These are phyloP conservation scores for Fusarium neocosmosporiellum DNA, from an alignment of 2,329 filamentous ascomycete species.

Conservation along the genomic window DNA sequence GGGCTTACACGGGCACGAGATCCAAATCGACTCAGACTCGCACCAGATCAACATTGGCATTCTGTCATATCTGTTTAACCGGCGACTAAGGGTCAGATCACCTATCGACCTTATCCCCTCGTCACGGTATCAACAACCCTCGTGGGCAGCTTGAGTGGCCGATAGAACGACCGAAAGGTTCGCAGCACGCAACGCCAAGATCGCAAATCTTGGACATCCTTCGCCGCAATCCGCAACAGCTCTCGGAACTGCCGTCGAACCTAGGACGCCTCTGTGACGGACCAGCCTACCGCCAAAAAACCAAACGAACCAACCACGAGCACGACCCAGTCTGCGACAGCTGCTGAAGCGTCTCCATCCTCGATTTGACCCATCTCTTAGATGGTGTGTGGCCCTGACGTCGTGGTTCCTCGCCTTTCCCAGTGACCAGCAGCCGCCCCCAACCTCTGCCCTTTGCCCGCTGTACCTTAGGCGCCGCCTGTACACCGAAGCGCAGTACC, in stretches of 20 bases:
- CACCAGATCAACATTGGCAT: conserved; percentile 12
- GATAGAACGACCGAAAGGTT: conserved; percentile 11
- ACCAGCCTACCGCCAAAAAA: conserved; percentile 7
- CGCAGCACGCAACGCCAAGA: conserved; percentile 16
- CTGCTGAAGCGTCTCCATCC: conserved; percentile 32
- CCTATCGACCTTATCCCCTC: not conserved
- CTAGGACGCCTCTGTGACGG: conserved; percentile 22
- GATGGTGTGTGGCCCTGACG: conserved; percentile 42
- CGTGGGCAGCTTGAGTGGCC: conserved; percentile 14
- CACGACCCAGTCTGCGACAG: conserved; percentile 22
- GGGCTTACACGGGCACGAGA: conserved; percentile 35
- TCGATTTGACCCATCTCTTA: conserved; percentile 25
- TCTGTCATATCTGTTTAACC: conserved; percentile 18
- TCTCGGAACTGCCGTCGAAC: conserved; percentile 37
- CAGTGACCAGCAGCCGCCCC: conserved; percentile 38
- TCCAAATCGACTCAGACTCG: conserved; percentile 26
- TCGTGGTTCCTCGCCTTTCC: conserved; percentile 39
- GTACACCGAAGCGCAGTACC: conserved; percentile 42
- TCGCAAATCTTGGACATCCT: conserved; percentile 22
- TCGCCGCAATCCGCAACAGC: conserved; percentile 16
- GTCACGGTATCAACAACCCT: conserved; percentile 26
- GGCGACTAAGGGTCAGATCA: conserved; percentile 4
- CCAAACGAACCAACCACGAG: conserved; percentile 35
- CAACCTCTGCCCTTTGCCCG: conserved; percentile 13
- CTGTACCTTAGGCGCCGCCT: conserved; percentile 36